A percentile compares a stretch with the other conserved stretches of the same genome.
Evolutionary conservation across 169 alveolate genomes (phyloP).

Genomic region (Eimeria tenella): DNA sequence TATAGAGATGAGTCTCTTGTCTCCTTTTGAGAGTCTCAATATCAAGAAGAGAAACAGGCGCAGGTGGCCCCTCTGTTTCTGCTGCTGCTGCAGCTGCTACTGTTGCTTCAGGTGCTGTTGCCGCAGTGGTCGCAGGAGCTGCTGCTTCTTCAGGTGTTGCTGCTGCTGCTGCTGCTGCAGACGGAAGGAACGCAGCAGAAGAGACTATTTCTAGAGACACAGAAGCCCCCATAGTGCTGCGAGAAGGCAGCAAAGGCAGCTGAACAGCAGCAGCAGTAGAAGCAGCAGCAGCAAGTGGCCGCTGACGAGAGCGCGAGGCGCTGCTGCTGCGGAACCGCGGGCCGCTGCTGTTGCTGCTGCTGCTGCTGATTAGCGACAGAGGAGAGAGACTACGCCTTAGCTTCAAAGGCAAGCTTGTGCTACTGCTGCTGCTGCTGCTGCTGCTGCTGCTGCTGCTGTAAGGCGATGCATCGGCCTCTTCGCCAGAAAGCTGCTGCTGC

Average conservation of each 20-base stretch:
- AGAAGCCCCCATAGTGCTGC: slow-evolving; percentile 32
- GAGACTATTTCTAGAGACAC: background rate
- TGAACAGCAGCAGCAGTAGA: background rate
- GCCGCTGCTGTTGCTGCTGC: background rate
- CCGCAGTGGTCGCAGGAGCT: background rate
- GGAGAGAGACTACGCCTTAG: background rate
- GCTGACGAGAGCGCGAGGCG: background rate
- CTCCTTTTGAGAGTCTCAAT: background rate
- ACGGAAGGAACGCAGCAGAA: background rate
- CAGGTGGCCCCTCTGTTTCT: background rate
- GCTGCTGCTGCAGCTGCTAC: background rate
- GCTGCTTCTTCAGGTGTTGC: background rate
- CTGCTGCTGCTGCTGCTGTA: slow-evolving; percentile 26
- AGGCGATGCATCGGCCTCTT: background rate
- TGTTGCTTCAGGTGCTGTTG: background rate
- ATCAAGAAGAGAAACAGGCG: background rate
- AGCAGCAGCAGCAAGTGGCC: background rate
- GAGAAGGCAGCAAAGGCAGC: background rate
- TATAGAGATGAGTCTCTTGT: background rate
- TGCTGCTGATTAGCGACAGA: background rate
- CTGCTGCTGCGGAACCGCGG: slow-evolving; percentile 21
- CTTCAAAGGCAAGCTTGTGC: background rate
- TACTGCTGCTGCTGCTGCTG: slow-evolving; percentile 31
- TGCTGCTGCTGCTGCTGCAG: slow-evolving; percentile 20
- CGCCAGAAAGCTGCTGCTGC: background rate